These are phyloP conservation scores for Plectosphaerella plurivora DNA, from an alignment of 2,329 filamentous ascomycete genomes.

Conservation along the genomic window DNA sequence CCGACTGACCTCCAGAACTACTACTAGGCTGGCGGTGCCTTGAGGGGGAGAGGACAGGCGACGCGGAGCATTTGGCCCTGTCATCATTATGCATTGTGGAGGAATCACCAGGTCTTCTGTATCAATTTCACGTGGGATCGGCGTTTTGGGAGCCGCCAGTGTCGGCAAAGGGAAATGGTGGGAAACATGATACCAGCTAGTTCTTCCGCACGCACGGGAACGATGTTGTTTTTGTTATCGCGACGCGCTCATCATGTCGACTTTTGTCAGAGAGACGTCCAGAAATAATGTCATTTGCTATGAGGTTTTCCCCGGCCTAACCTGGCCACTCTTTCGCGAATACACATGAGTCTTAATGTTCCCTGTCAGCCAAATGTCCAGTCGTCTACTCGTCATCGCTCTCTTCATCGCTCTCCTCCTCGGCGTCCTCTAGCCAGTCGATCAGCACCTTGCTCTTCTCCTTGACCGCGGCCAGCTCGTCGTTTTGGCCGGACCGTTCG, in stretches of 20 bases:
- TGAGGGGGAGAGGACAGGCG: no score
- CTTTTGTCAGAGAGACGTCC: background rate
- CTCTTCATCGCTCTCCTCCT: constrained; percentile 54
- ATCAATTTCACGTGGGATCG: no score
- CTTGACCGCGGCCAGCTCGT: constrained; percentile 60
- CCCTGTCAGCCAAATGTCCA: background rate
- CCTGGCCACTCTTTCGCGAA: no score
- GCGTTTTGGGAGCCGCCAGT: no score
- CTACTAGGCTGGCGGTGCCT: constrained; percentile 21
- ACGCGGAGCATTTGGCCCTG: no score
- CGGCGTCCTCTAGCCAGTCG: constrained; percentile 77
- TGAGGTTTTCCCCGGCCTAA: no score
- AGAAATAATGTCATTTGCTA: no score
- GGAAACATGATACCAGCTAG: background rate
- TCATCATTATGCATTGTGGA: background rate
- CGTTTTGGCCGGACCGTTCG: constrained; percentile 42
- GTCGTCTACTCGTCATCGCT: constrained; percentile 13
- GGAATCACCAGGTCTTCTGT: background rate
- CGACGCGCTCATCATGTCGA: background rate
- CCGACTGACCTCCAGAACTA: constrained; percentile 33
- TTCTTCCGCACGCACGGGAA: background rate
- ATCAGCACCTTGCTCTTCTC: constrained; percentile 74
- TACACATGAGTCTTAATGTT: no score
- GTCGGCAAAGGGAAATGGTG: background rate
- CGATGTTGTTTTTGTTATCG: background rate